Conservation (phyloP, 148 eudicot species). For the Rheum nobile region DNA sequence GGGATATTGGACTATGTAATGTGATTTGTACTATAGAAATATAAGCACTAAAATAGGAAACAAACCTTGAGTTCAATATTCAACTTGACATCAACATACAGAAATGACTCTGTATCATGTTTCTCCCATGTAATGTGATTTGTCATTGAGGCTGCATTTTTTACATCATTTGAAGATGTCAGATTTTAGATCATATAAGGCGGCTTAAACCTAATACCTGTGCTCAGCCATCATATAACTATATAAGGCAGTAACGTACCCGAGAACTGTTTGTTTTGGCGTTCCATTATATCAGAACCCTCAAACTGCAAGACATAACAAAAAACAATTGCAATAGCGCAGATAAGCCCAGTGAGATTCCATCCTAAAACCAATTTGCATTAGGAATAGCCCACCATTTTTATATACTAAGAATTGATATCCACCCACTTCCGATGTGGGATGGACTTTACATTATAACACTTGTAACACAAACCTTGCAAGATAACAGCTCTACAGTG, state of each 20-base stretch:
- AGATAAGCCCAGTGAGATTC: no score
- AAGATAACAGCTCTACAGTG: slow-evolving; percentile 67
- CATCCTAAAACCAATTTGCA: no score
- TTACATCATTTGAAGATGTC: neutral
- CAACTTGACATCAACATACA: slow-evolving; percentile 67
- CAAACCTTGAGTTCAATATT: slow-evolving; percentile 63
- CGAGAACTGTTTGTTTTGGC: slow-evolving; percentile 60
- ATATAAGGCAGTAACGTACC: no score
- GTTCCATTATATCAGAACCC: slow-evolving; percentile 60
- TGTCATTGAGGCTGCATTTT: slow-evolving; percentile 73
- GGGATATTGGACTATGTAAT: no score
- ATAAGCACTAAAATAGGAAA: neutral
- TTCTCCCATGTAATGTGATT: slow-evolving; percentile 62
- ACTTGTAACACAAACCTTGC: slow-evolving; percentile 40
- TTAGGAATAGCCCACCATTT: no score
- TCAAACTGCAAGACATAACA: slow-evolving; percentile 58
- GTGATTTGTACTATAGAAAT: neutral
- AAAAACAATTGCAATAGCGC: neutral
- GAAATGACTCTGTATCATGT: slow-evolving; percentile 35
- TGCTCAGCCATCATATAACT: neutral
- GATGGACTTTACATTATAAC: no score
- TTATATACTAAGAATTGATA: no score
- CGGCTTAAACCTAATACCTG: neutral
- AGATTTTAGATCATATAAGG: neutral
- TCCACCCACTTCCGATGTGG: no score